Evolutionary conservation across 2,329 filamentous ascomycete genomes (phyloP), one percentile per base, ranked within the genome.

Genomic region (Torrubiella hemipterigena): DNA sequence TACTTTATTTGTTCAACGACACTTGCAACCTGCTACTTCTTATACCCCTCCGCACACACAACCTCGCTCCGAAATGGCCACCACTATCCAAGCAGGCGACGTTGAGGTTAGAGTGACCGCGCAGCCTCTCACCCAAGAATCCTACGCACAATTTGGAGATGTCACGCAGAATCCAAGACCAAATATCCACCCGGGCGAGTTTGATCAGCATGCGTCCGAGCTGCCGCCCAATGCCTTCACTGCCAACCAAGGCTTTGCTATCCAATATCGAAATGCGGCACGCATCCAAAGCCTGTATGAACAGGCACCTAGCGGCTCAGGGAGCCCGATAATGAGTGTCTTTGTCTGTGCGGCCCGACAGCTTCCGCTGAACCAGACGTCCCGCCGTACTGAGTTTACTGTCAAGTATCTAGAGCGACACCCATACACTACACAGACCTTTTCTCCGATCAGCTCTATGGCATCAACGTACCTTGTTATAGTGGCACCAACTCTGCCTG

Each of bases 351-450:
- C 47, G 10, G 48, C 56, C 6, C 47, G 55, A 11, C 39, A 43
- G 30, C 45, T 57, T 15, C 24, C 35, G 14, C 26, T 38, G 20
- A 36, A 5, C 15, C 6, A n/a, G 9, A n/a, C n/a, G 12, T 17
- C n/a, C 4, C 32, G 17, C 18, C 25, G 26, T 12, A 19, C 32
- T 22, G 30, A 32, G 14, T 82, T 94, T 50, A 63, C 43, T 15
- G 49, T 95, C 32, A 57, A 59, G 14, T 72, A 94, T 35, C 71
- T 96, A 18, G 91, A 98, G 55, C 69, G 91, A 23, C 91, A 98
- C 55, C 89, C 91, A 0, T 96, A 77, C 56, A 96, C 91, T 2
- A 83, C 83, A 2, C 91, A 98, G 60, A 94, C 86, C 0, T 96
- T 98, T 55, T 69, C 83, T 26, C 91, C 91, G 0, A 61, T 95